Evolutionary conservation across 1,139 yeast species (phyloP), one percentile per base, ranked within the genome.

Genomic region (Spathaspora sp.): DNA sequence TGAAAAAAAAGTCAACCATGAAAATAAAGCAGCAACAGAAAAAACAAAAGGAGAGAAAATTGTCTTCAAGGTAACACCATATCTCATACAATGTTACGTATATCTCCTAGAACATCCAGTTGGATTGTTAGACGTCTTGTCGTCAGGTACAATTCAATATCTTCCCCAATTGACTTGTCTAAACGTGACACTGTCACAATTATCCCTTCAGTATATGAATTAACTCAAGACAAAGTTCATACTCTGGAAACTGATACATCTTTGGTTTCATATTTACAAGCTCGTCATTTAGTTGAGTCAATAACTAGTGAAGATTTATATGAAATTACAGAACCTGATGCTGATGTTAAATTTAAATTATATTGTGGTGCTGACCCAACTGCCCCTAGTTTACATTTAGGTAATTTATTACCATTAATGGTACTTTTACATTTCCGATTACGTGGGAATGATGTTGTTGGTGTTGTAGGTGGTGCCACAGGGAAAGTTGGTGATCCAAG

Each of bases 281-380:
- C 71, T 16, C 65, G 86, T 45, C 65, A 74, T 47, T 62, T 81
- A 37, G 69, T 80, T 1, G 83, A 78, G 49, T 64, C 76, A 2
- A 63, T 74, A 43, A 76, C 82, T 2, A 70, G 67, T 51, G 83
- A 80, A 34, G 74, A 68, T 39, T 62, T 82, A 29, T 71, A 65
- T 38, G 60, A 64, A 5, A 62, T 74, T 38, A 61, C 67, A 1
- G 53, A 47, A 8, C 42, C 50, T 5, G 49, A 45, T 2, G 58
- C 70, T 1, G 61, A 60, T 33, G 65, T 66, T 43, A 64, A 65
- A 48, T 61, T 87, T 43, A 82, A 85, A 16, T 63, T 89, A 13
- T 95, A 93, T 66, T 86, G 96, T 64, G 99, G 99, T 15, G 98
- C 97, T 0, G 99, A 93, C 60, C 99, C 99, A 0, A 84, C 96